These are phyloP conservation scores for Heliamphora pulchella DNA, from an alignment of 179 eudicot genomes.

Conservation along the genomic window DNA sequence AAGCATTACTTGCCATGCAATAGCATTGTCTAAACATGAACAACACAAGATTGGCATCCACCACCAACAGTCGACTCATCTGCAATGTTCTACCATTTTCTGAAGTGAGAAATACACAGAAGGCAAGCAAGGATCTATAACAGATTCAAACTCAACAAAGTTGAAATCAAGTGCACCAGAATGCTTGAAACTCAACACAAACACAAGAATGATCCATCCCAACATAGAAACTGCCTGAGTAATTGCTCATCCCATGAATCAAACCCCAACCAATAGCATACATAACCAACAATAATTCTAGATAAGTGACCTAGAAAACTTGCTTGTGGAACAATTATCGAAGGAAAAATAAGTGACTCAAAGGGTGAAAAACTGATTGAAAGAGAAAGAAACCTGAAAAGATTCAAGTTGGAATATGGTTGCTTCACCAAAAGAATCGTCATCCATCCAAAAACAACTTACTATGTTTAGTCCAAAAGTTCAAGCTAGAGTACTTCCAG, in stretches of 20 bases:
- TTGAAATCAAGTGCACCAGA: slow-evolving; percentile 58
- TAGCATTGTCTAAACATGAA: not conserved
- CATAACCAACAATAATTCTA: slow-evolving; percentile 77
- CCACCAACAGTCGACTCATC: slow-evolving; percentile 48
- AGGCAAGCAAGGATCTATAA: slow-evolving; percentile 69
- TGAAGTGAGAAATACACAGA: slow-evolving; percentile 60
- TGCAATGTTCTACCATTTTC: slow-evolving; percentile 71
- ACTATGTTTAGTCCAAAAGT: too few relatives aligned
- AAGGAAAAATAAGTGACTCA: slow-evolving; percentile 78
- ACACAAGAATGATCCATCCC: slow-evolving; percentile 62
- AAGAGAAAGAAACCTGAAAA: slow-evolving; percentile 79
- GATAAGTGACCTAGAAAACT: slow-evolving; percentile 92
- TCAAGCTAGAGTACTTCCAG: too few relatives aligned
- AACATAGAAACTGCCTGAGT: slow-evolving; percentile 79
- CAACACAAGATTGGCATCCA: slow-evolving; percentile 61
- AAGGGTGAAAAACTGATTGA: slow-evolving; percentile 95
- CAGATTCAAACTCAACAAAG: slow-evolving; percentile 82
- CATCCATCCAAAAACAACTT: slow-evolving; percentile 96
- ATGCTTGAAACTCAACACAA: slow-evolving; percentile 70
- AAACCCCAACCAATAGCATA: slow-evolving; percentile 79
- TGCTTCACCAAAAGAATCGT: slow-evolving; percentile 84
- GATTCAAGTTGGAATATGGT: slow-evolving; percentile 71
- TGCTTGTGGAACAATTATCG: slow-evolving; percentile 94
- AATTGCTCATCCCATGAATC: slow-evolving; percentile 84
- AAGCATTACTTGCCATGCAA: not conserved